phyloP scores from a whole-genome alignment of 2,329 filamentous ascomycete genomes.

The Beauveria asiatica region DNA sequence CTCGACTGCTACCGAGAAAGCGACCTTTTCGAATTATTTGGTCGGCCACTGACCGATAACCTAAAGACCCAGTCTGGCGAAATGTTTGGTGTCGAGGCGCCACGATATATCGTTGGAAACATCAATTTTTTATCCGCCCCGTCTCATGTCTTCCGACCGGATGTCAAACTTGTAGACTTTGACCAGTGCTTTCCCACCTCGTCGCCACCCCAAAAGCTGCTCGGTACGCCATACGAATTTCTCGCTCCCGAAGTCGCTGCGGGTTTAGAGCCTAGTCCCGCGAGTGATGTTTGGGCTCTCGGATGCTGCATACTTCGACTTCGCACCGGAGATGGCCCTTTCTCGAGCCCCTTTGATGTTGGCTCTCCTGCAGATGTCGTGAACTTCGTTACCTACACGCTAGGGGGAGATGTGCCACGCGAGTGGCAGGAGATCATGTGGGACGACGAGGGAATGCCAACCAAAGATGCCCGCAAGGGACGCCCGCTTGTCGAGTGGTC shows the following conservation, averaged over 20 bases:
- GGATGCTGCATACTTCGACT: slow-evolving; percentile 7
- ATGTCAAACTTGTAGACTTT: slow-evolving; percentile 17
- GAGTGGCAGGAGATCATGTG: background rate
- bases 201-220: slow-evolving; percentile 13
- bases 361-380: background rate
- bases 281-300: slow-evolving; percentile 2
- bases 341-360: background rate
- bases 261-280: slow-evolving; percentile 12
- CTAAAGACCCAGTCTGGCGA: slow-evolving; percentile 15
- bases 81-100: slow-evolving; percentile 14
- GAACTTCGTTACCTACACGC: background rate
- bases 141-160: slow-evolving; percentile 12
- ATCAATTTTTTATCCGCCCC: slow-evolving; percentile 15
- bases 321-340: background rate
- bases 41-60: slow-evolving; percentile 9
- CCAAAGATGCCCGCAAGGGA: background rate
- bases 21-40: slow-evolving; percentile 13
- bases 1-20: slow-evolving; percentile 6
- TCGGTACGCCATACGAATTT: slow-evolving; percentile 11
- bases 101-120: slow-evolving; percentile 17
- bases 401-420: background rate
- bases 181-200: slow-evolving; percentile 16
- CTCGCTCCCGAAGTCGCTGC: slow-evolving; percentile 17
- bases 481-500: background rate
- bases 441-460: background rate